Base-by-base conservation (phyloP, 1,139 yeast genomes). In the Arxiozyma telluris region DNA sequence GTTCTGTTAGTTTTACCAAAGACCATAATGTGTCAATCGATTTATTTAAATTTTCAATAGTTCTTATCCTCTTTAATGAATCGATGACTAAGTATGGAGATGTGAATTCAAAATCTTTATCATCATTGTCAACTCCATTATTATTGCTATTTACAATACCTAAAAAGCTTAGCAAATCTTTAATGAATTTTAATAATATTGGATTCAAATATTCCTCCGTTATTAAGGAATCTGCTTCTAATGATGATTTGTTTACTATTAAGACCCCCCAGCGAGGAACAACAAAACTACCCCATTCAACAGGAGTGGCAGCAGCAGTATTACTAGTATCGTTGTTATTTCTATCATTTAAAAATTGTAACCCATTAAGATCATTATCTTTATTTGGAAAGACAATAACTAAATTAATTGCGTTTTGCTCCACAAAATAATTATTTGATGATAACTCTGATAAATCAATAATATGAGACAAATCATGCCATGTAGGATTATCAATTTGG, bases 261-360 rank as follows among this genome's bases (percentile, higher is more conserved):
- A 84, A 76, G 3, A 86, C 85, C 23, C 98, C 98, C 96, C 96
- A 91, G 71, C 88, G 96, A 8, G 97, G 96, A 39, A 91, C 80
- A 53, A 87, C 70, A 65, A 87, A 91, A 47, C 93, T 82, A 63
- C 85, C 81, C 53, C 88, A 77, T 38, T 46, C 45, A 48, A 56
- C 52, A 4, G 43, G 11, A 27, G 30, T 8, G 7, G 11, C 11
- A 27, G 30, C 11, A 9, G 11, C 7, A 8, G 30, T 27, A 27
- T 8, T 27, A 27, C 7, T 8, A 8, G 11, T 8, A 8, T 27
- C 30, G 2, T 27, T 27, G 11, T 27, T 27, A 27, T 27, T 50
- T 7, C 25, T 70, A 52, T 73, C 38, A 38, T 55, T 53, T 22
- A 63, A 57, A 50, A 65, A 64, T 6, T 54, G 41, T 25, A 64